phyloP scores from a whole-genome alignment of 2,329 filamentous ascomycete species.

The Colletotrichum liaoningense region DNA sequence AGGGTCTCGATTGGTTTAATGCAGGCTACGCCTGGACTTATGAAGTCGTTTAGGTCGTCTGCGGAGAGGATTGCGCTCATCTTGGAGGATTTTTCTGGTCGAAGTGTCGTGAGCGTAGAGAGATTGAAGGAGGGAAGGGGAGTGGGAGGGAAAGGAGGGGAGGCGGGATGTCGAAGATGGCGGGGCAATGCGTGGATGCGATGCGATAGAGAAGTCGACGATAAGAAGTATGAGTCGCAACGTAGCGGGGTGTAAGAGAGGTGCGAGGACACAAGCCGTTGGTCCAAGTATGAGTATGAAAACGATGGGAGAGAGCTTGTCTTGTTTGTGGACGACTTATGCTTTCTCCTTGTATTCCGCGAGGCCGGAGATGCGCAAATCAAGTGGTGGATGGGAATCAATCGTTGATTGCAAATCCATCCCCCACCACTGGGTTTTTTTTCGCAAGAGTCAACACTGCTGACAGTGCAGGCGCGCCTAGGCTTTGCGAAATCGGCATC shows the following conservation, averaged over 20 bases:
- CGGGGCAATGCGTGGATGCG: slow-evolving; percentile 1
- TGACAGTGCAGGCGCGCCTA: not conserved
- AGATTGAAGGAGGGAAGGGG: not conserved
- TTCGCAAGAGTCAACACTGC: slow-evolving; percentile 8
- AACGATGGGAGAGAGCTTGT: not conserved
- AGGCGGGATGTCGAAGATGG: slow-evolving; percentile 1
- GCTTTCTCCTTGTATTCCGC: not conserved
- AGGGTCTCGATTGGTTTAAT: slow-evolving; percentile 98
- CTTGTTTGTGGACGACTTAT: not conserved
- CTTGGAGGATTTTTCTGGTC: slow-evolving; percentile 40
- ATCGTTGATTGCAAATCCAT: slow-evolving; percentile 37
- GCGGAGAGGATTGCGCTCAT: slow-evolving; percentile 99
- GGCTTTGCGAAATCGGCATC: slow-evolving; percentile 32
- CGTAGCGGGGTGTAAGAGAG: not conserved
- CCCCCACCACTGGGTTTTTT: slow-evolving; percentile 34
- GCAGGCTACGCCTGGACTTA: slow-evolving; percentile 95
- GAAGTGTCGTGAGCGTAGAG: not conserved
- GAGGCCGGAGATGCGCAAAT: slow-evolving; percentile 36
- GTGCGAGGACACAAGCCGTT: not conserved
- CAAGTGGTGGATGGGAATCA: not conserved
- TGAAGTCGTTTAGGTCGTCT: slow-evolving; percentile 99
- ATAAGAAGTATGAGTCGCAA: not conserved
- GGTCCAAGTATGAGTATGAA: not conserved
- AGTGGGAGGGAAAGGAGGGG: not conserved
- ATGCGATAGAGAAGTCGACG: not conserved